phyloP scores from a whole-genome alignment of 176 grass and related monocot species.

The Leersia perrieri region DNA sequence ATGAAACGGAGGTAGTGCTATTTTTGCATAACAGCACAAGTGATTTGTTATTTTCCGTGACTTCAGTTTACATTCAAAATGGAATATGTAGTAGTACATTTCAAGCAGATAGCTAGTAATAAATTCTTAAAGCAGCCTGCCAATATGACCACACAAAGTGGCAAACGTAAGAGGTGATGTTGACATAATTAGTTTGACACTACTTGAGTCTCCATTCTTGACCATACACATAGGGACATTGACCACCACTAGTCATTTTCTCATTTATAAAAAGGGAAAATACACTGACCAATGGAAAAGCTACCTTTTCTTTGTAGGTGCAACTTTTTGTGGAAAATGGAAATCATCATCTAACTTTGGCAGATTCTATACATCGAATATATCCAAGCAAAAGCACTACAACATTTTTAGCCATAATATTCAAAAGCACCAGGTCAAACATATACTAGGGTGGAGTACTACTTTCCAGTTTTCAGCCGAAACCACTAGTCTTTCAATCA shows the following conservation, averaged over 20 bases:
- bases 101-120: background rate
- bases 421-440: background rate
- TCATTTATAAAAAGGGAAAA: background rate
- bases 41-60: background rate
- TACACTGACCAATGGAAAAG: constrained; percentile 28
- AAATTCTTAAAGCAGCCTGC: constrained; percentile 1
- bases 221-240: constrained; percentile 37
- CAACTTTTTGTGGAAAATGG: constrained; percentile 26
- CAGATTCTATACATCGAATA: constrained; percentile 40
- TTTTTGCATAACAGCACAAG: too few species aligned
- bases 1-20: too few species aligned
- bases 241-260: constrained; percentile 29
- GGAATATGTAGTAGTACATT: background rate
- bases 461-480: constrained; percentile 20
- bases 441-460: too few species aligned
- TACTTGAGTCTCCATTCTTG: constrained; percentile 23
- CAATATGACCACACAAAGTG: constrained; percentile 33
- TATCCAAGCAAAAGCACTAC: background rate
- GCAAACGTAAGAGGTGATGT: constrained; percentile 11
- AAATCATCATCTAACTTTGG: constrained; percentile 19
- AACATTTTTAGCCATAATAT: background rate
- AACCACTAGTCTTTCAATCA: constrained; percentile 17
- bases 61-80: background rate
- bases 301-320: constrained; percentile 24
- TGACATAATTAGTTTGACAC: constrained; percentile 15